Conservation (phyloP, 2,329 filamentous ascomycete genomes). For the Clathrospora elynae region DNA sequence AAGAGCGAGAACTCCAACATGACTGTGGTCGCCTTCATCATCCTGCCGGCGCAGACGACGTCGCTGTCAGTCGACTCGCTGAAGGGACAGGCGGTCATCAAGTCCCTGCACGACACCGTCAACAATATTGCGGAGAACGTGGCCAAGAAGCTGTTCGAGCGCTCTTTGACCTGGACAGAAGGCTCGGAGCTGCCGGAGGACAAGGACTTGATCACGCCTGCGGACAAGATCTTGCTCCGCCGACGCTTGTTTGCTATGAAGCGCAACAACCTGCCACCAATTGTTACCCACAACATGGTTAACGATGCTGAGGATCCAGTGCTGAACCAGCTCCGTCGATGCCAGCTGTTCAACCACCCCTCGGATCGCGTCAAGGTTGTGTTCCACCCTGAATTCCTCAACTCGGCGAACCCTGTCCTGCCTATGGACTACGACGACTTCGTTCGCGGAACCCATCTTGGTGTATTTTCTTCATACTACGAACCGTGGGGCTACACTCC, state of each 20-base stretch:
- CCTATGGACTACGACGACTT: constrained; percentile 98
- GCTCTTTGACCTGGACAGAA: constrained; percentile 93
- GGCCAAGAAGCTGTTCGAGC: constrained; percentile 91
- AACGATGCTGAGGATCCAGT: constrained; percentile 94
- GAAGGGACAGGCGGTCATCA: constrained; percentile 96
- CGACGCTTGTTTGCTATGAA: constrained; percentile 97
- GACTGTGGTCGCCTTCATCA: constrained; percentile 96
- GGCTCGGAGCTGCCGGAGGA: constrained; percentile 92
- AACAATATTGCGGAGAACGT: constrained; percentile 92
- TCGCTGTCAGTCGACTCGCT: constrained; percentile 94
- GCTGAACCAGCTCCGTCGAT: constrained; percentile 91
- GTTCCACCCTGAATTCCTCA: constrained; percentile 98
- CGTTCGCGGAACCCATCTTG: constrained; percentile 92
- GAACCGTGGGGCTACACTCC: constrained; percentile 99
- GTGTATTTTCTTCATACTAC: constrained; percentile 97
- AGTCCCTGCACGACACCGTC: constrained; percentile 90
- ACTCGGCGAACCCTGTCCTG: constrained; percentile 91
- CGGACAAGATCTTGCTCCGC: constrained; percentile 90
- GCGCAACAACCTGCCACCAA: constrained; percentile 83
- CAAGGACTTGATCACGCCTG: constrained; percentile 89
- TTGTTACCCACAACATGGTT: constrained; percentile 98
- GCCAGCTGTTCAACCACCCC: constrained; percentile 96
- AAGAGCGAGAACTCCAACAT: constrained; percentile 85
- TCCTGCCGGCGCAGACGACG: constrained; percentile 96
- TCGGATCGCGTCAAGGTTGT: constrained; percentile 95